Evolutionary conservation across 2,329 filamentous ascomycete genomes (phyloP), one percentile per base, ranked within the genome.

Genomic region (Xylaria sp.): DNA sequence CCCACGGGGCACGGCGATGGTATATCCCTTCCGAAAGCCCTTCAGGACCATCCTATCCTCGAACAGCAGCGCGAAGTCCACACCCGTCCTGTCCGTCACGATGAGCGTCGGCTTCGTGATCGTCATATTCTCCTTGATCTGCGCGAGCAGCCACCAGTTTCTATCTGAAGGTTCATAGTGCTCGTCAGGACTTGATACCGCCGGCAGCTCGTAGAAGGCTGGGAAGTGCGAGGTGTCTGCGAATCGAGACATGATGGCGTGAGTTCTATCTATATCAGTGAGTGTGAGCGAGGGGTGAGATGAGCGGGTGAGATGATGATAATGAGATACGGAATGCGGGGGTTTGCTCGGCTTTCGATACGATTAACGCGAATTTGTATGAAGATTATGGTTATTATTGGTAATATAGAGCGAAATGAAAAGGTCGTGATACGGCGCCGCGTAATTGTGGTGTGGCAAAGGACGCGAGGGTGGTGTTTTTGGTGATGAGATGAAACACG

Each of bases 91-190:
- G 78, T 86, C 84, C 40, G 77, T 76, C 21, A 80, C 79, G 60
- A 85, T 81, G 1, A 85, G 79, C 3, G 84, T 86, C 5, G 84
- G 84, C 70, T 85, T 82, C 23, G 80, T 85, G 71, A 86, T 84
- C 48, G 84, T 79, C 77, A 79, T 79, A 73, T 78, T 75, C 68
- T 78, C 75, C 47, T 77, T 77, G 68, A 79, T 73, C 65, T 78
- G 76, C 5, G 76, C 77, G 1, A 79, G 63, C 4, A 79, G 73
- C 66, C 70, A 81, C 77, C 80, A 80, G 59, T 47, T 25, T 37
- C 42, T 16, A 10, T 72, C 40, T 27, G 50, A 27, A 8, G 48
- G 6, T n/a, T 60, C 23, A 27, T 62, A 51, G 18, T 57, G 57
- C 8, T 53, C 35, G 18, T 48, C 25, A 3, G 50, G 63, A 12